Conservation (phyloP, 78 protist genomes). For the Mastigamoeba balamuthi region DNA sequence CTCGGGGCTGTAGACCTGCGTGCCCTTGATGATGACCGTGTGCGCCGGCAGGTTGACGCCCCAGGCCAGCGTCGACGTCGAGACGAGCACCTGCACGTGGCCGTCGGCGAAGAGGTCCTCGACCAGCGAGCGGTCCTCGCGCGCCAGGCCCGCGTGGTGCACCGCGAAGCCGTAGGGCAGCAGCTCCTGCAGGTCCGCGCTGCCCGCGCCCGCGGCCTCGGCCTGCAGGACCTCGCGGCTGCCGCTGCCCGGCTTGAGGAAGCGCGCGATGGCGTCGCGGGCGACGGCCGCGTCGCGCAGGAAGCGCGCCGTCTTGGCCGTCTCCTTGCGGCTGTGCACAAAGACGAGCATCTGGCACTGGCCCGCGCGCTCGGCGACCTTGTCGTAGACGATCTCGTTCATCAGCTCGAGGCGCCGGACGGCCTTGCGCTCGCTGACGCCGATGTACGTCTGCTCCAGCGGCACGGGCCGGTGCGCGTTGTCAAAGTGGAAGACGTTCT, state of each 20-base stretch:
- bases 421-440: slow-evolving; percentile 81
- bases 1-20: slow-evolving; percentile 91
- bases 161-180: slow-evolving; percentile 94
- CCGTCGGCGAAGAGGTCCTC: slow-evolving; percentile 86
- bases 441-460: slow-evolving; percentile 87
- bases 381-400: slow-evolving; percentile 89
- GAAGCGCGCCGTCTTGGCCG: slow-evolving; percentile 74
- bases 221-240: slow-evolving; percentile 37
- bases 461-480: slow-evolving; percentile 91
- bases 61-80: slow-evolving; percentile 99
- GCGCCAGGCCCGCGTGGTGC: slow-evolving; percentile 96
- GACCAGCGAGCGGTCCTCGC: slow-evolving; percentile 73
- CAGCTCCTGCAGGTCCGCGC: slow-evolving; percentile 69
- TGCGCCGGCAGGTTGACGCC: slow-evolving; percentile 99
- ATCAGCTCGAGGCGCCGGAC: slow-evolving; percentile 68
- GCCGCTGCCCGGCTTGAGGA: slow-evolving; percentile 51
- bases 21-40: slow-evolving; percentile 98
- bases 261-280: slow-evolving; percentile 16
- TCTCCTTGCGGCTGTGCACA: slow-evolving; percentile 97
- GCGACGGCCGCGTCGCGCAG: neutral
- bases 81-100: slow-evolving; percentile 85
- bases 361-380: slow-evolving; percentile 55
- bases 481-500: slow-evolving; percentile 88
- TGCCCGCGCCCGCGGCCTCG: slow-evolving; percentile 33
- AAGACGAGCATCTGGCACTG: slow-evolving; percentile 82